A percentile compares a stretch with the other conserved stretches of the same genome.
Conservation (phyloP, 2,329 filamentous ascomycete species). For the Venturia asperata region DNA sequence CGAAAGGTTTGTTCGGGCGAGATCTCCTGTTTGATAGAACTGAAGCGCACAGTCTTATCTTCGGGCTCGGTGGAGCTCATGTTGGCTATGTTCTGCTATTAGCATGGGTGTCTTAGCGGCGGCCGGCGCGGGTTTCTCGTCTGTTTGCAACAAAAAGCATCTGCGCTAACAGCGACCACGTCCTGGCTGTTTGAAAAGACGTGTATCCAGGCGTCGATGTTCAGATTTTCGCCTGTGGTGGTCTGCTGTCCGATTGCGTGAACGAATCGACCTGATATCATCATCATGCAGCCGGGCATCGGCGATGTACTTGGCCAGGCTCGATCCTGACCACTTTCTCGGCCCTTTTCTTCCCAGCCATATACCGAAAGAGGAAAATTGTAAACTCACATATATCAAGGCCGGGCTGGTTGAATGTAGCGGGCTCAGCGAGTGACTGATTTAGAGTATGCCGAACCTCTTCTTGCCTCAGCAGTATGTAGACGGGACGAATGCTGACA, state of each 20-base stretch:
- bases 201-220: not conserved
- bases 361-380: conserved; percentile 5
- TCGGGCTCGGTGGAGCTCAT: conserved; percentile 27
- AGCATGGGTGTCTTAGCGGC: conserved; percentile 23
- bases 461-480: not conserved
- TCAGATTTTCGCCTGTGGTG: not conserved
- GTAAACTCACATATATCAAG: conserved; percentile 1
- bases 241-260: not conserved
- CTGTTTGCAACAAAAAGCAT: not conserved
- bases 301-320: conserved; percentile 2
- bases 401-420: not conserved
- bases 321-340: conserved; percentile 6
- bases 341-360: conserved; percentile 9
- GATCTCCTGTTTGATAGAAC: conserved; percentile 34
- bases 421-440: not conserved
- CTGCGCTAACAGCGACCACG: not conserved
- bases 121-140: not conserved
- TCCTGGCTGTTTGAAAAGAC: not conserved
- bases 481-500: not conserved
- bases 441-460: not conserved
- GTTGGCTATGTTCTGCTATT: conserved; percentile 24
- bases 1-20: conserved; percentile 26
- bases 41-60: conserved; percentile 35
- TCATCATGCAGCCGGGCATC: not conserved
- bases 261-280: not conserved